These are phyloP conservation scores for Cucurbita ficifolia DNA, from an alignment of 306 rosid genomes.

Conservation along the genomic window DNA sequence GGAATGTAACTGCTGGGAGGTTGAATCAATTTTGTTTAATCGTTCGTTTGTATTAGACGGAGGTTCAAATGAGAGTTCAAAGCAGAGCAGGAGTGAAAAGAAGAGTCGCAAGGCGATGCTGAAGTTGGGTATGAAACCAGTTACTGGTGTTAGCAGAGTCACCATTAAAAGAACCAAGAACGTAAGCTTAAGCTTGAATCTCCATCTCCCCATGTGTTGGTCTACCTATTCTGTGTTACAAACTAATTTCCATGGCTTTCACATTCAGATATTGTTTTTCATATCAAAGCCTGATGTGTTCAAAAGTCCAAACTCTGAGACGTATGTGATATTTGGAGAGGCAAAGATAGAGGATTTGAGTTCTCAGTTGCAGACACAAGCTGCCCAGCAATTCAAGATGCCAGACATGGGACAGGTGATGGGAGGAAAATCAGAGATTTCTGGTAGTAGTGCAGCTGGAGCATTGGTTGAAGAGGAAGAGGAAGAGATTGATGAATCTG, in stretches of 20 bases:
- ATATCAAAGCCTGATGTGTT: constrained; percentile 81
- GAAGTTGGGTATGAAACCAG: constrained; percentile 78
- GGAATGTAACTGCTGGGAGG: not conserved
- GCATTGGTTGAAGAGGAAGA: constrained; percentile 16
- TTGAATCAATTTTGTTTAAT: not conserved
- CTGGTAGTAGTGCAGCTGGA: constrained; percentile 11
- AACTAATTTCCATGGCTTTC: not conserved
- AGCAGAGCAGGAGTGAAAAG: constrained; percentile 83
- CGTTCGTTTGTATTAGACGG: not conserved
- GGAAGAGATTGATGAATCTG: constrained; percentile 69
- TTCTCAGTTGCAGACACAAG: constrained; percentile 75
- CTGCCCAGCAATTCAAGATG: constrained; percentile 88
- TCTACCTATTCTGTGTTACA: not conserved
- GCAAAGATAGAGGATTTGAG: constrained; percentile 85
- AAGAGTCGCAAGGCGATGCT: constrained; percentile 87
- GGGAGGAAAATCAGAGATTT: constrained; percentile 41
- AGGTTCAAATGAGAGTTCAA: constrained; percentile 29
- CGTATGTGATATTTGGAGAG: constrained; percentile 77
- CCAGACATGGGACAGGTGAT: constrained; percentile 49
- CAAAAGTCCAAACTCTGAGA: constrained; percentile 77
- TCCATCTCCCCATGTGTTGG: not conserved
- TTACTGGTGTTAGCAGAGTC: constrained; percentile 69
- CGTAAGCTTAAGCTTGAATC: constrained; percentile 19
- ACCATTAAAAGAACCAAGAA: constrained; percentile 81
- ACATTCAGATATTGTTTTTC: constrained; percentile 52